A percentile compares a stretch with the other conserved stretches of the same genome.
Evolutionary conservation across 2,329 filamentous ascomycete species (phyloP).

Genomic region (Fusarium sp.): DNA sequence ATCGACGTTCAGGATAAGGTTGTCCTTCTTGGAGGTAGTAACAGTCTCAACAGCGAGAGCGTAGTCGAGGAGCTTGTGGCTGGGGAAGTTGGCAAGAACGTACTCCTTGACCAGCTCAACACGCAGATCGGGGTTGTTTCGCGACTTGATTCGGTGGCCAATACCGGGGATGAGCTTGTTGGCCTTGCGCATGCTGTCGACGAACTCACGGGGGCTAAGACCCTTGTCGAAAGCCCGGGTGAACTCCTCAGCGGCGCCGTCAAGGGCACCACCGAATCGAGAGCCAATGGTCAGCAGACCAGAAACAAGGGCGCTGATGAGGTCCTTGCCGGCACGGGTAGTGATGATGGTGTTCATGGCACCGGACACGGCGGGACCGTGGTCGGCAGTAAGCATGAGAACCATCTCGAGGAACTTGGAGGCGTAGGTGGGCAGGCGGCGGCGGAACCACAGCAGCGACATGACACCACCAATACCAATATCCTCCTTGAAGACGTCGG

Average conservation of each 20-base stretch:
- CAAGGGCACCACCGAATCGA: conserved; percentile 97
- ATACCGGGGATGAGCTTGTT: conserved; percentile 99
- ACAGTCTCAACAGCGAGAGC: conserved; percentile 97
- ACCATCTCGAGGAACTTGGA: conserved; percentile 99
- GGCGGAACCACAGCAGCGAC: conserved; percentile 99
- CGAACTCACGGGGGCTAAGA: conserved; percentile 97
- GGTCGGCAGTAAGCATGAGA: conserved; percentile 99
- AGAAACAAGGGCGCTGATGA: conserved; percentile 94
- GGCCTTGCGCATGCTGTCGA: conserved; percentile 98
- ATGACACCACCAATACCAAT: conserved; percentile 99
- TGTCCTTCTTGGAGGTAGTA: conserved; percentile 99
- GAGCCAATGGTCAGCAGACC: conserved; percentile 99
- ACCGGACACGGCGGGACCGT: conserved; percentile 98
- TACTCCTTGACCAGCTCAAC: conserved; percentile 99
- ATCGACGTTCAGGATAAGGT: conserved; percentile 99
- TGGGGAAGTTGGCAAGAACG: conserved; percentile 96
- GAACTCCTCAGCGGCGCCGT: conserved; percentile 98
- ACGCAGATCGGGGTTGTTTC: conserved; percentile 99
- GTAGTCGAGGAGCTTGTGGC: conserved; percentile 98
- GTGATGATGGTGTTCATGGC: conserved; percentile 99
- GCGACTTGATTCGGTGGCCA: conserved; percentile 98
- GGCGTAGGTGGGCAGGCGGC: conserved; percentile 93
- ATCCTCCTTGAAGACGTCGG: conserved; percentile 99
- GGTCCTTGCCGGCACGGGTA: conserved; percentile 97
- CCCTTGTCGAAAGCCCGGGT: conserved; percentile 98